Evolutionary conservation across 2,329 filamentous ascomycete species (phyloP).

Genomic region (Fusarium sp.): DNA sequence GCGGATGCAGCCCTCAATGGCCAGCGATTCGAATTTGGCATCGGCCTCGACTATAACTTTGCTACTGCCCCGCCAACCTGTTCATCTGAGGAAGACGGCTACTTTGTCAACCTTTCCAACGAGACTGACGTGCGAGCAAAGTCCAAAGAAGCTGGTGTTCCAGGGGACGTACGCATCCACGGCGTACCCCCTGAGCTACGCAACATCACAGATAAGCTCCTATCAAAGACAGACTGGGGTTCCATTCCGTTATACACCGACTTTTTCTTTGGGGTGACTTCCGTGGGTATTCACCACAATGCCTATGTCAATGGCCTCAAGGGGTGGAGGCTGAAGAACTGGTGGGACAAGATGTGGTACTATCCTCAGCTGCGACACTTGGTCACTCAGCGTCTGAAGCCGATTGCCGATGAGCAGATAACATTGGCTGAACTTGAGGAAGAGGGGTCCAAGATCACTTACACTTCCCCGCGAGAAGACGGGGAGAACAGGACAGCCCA

Average conservation of each 20-base stretch:
- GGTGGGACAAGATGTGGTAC: conserved; percentile 54
- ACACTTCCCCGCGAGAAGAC: conserved; percentile 40
- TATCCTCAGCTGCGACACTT: conserved; percentile 48
- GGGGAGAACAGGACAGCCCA: conserved; percentile 23
- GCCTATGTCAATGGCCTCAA: conserved; percentile 51
- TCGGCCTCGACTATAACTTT: conserved; percentile 54
- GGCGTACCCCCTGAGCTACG: conserved; percentile 46
- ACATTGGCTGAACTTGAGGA: conserved; percentile 36
- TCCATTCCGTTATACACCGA: conserved; percentile 51
- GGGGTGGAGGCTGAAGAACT: conserved; percentile 47
- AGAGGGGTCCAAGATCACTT: conserved; percentile 29
- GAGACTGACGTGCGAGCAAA: conserved; percentile 32
- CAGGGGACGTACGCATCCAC: conserved; percentile 44
- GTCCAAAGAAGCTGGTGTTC: conserved; percentile 49
- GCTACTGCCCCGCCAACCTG: conserved; percentile 52
- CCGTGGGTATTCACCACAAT: conserved; percentile 54
- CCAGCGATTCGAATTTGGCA: conserved; percentile 52
- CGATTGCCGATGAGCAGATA: not conserved
- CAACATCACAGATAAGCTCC: conserved; percentile 20
- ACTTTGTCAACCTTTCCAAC: conserved; percentile 49
- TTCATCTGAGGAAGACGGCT: conserved; percentile 52
- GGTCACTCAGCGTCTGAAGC: conserved; percentile 43
- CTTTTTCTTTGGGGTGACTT: conserved; percentile 51
- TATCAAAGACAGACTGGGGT: conserved; percentile 46
- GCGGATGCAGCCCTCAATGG: conserved; percentile 47